Evolutionary conservation across 179 eudicot species (phyloP), one percentile per base, ranked within the genome.

Genomic region (Camellia oleifera): DNA sequence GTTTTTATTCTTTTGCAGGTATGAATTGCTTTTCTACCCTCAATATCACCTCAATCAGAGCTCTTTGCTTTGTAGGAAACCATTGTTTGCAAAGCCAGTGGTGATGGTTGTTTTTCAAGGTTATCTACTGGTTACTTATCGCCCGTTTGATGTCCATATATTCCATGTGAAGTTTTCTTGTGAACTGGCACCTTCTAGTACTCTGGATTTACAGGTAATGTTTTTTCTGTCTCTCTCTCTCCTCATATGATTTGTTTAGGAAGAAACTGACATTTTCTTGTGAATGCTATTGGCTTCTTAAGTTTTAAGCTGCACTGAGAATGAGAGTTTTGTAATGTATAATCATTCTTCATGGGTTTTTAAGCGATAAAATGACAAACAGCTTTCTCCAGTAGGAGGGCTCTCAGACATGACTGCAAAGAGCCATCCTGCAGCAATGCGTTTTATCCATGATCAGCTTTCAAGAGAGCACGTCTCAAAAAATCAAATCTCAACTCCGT

Each of bases 351-450:
- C 92, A 88, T 89, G 91, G 92, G 82, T 91, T 92, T 88, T 94
- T 90, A 96, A 94, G 99, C 92, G 92, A 90, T 96, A 90, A 92
- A 88, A 94, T 96, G 98, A 94, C 99, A 92, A 96, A 96, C 99
- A 96, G 99, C 98, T 96, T 94, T 92, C 98, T 94, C 92, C 99
- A 94, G 99, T 96, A 96, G 93, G 99, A 83, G 98, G 94, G 86
- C 98, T 96, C 78, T 96, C 99, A 72, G 94, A 85, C 26, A 92
- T 96, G 98, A 92, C 96, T 75, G 99, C 99, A 46, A 96, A 96
- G 90, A 91, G 94, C 89, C 94, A 96, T 83, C 99, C 99, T 74
- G 92, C 91, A 80, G 90, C 95, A 72, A 96, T 96, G 96, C 94
- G 91, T 60, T 94, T 96, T 78, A 92, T 96, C 82, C 99, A 98